Percentiles rank a stretch among this genome's conserved stretches.
Evolutionary conservation across 345 rosid genomes (phyloP).

Genomic region (Cardamine chenopodiifolia): DNA sequence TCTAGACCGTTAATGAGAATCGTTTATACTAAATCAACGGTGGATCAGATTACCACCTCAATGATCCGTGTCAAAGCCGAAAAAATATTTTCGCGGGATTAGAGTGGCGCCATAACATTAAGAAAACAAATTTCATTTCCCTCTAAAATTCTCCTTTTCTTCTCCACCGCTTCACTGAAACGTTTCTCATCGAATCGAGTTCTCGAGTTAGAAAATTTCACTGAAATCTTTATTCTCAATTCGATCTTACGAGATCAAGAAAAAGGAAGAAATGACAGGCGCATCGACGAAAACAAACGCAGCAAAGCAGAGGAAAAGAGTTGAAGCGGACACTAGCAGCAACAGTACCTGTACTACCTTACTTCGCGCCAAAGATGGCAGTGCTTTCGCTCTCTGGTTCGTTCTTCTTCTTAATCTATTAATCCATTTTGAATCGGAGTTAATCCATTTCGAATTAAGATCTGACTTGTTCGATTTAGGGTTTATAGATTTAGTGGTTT

Average conservation of each 20-base stretch:
- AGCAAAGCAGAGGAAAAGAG: conserved; percentile 75
- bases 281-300: conserved; percentile 50
- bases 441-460: neutral
- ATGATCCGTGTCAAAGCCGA: conserved; percentile 14
- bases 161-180: conserved; percentile 8
- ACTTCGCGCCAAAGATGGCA: conserved; percentile 80
- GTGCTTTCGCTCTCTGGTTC: conserved; percentile 84
- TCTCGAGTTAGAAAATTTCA: neutral
- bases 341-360: conserved; percentile 40
- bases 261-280: conserved; percentile 38
- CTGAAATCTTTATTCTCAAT: too few relatives aligned
- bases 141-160: conserved; percentile 33
- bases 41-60: neutral
- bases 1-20: conserved; percentile 1
- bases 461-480: neutral
- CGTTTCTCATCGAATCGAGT: conserved; percentile 10
- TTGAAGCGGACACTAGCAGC: conserved; percentile 54
- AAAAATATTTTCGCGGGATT: conserved; percentile 1
- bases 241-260: too few relatives aligned
- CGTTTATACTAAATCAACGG: neutral
- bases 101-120: conserved; percentile 19
- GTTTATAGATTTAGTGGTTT: neutral
- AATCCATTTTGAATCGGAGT: neutral
- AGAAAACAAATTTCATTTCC: conserved; percentile 29
- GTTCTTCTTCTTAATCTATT: neutral